A percentile compares a stretch with the other conserved stretches of the same genome.
These are phyloP conservation scores for Cryptococcus neoformans DNA, from an alignment of 1,284 basidiomycete species.

Conservation along the genomic window DNA sequence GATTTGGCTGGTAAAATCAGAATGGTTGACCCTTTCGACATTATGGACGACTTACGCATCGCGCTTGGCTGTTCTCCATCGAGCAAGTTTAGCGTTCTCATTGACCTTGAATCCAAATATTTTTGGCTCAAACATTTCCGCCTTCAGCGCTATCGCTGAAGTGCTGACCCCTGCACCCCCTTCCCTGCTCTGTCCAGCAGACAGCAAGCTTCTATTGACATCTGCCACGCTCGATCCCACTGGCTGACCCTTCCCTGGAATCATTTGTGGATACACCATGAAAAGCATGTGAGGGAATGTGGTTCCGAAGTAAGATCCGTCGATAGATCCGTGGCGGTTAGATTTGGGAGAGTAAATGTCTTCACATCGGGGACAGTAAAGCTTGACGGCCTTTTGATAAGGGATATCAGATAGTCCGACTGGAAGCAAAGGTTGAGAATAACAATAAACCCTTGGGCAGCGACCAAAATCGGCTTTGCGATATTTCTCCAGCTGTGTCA, in stretches of 20 bases:
- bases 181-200: constrained; percentile 28
- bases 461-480: constrained; percentile 95
- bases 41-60: constrained; percentile 60
- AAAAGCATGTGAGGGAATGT: constrained; percentile 94
- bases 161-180: constrained; percentile 51
- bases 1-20: constrained; percentile 43
- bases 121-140: constrained; percentile 81
- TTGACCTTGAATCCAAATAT: constrained; percentile 95
- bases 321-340: constrained; percentile 88
- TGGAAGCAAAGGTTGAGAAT: constrained; percentile 87
- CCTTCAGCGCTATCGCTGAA: constrained; percentile 74
- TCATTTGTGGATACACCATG: constrained; percentile 88
- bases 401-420: constrained; percentile 90
- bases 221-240: constrained; percentile 18
- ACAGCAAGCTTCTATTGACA: constrained; percentile 23
- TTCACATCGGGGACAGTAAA: constrained; percentile 94
- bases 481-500: constrained; percentile 85
- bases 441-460: constrained; percentile 91
- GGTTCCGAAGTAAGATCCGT: constrained; percentile 95
- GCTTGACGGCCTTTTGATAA: constrained; percentile 94
- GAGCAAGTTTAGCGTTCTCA: constrained; percentile 83
- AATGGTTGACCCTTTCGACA: neutral
- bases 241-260: constrained; percentile 72
- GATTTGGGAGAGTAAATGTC: constrained; percentile 95
- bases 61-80: constrained; percentile 87